These are phyloP conservation scores for Lablab purpureus DNA, from an alignment of 306 rosid genomes.

Conservation along the genomic window DNA sequence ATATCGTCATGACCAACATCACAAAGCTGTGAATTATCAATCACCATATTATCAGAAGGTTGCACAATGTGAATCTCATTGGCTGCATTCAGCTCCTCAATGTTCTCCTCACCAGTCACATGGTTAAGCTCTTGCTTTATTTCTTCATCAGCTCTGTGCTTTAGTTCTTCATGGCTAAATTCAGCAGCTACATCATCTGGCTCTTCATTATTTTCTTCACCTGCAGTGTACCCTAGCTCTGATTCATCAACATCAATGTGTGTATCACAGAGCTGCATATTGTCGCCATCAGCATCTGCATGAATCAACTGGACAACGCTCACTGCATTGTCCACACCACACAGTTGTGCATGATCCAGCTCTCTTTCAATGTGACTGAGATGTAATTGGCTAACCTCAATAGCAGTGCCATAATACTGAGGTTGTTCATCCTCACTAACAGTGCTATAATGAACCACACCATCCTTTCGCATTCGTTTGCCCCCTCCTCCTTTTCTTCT, in stretches of 20 bases:
- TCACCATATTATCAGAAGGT: conserved; percentile 45
- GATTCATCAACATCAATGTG: conserved; percentile 70
- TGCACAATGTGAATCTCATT: conserved; percentile 48
- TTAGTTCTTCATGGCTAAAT: conserved; percentile 58
- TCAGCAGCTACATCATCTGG: conserved; percentile 50
- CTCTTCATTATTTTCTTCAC: conserved; percentile 54
- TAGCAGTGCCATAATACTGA: conserved; percentile 69
- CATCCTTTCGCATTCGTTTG: conserved; percentile 85
- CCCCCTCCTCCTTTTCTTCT: conserved; percentile 81
- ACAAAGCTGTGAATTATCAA: conserved; percentile 45
- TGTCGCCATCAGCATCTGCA: conserved; percentile 57
- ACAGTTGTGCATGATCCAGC: conserved; percentile 63
- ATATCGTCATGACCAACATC: conserved; percentile 47
- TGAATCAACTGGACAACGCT: conserved; percentile 62
- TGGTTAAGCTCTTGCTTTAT: conserved; percentile 68
- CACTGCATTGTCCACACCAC: conserved; percentile 59
- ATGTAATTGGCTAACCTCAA: conserved; percentile 65
- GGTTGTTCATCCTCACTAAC: conserved; percentile 84
- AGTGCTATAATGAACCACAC: conserved; percentile 58
- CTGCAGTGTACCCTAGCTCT: conserved; percentile 55
- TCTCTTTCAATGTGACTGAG: conserved; percentile 62
- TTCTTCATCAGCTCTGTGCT: conserved; percentile 56
- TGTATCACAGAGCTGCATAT: conserved; percentile 64
- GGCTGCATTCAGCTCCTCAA: conserved; percentile 55
- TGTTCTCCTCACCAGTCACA: conserved; percentile 51